Percentiles rank a stretch among this genome's conserved stretches.
phyloP scores from a whole-genome alignment of 495 filamentous ascomycete species.

The Tuber brumale region DNA sequence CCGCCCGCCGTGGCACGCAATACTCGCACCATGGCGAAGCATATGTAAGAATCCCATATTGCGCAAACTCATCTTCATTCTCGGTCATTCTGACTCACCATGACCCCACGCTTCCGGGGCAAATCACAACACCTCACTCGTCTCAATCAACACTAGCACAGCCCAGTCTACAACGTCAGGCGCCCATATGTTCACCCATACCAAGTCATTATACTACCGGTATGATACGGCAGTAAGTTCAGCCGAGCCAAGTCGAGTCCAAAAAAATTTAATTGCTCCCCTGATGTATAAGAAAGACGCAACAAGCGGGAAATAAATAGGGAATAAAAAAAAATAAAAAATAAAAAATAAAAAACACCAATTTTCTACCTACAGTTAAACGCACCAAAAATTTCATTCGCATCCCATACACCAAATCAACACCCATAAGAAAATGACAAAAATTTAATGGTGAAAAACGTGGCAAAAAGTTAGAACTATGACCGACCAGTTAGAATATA shows the following conservation, averaged over 20 bases:
- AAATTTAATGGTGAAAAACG: background rate
- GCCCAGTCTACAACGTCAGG: background rate
- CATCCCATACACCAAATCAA: background rate
- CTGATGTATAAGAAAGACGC: slow-evolving; percentile 3
- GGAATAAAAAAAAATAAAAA: background rate
- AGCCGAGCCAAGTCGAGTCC: slow-evolving; percentile 5
- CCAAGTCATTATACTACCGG: too few species aligned
- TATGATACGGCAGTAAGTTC: too few species aligned
- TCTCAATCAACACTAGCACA: background rate
- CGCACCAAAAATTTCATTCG: background rate
- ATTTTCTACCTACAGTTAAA: slow-evolving; percentile 25
- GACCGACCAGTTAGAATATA: background rate
- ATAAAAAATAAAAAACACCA: slow-evolving; percentile 6
- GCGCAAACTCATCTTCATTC: background rate
- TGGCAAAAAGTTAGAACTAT: background rate
- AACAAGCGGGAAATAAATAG: slow-evolving; percentile 11
- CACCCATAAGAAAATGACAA: background rate
- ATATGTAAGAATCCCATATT: background rate
- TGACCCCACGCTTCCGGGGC: background rate
- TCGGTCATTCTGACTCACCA: background rate
- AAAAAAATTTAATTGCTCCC: slow-evolving; percentile 11
- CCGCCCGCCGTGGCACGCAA: background rate
- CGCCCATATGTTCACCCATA: background rate
- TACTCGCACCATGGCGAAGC: background rate
- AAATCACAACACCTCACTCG: background rate